Base-by-base conservation (phyloP, 2,329 filamentous ascomycete species). In the Acrocalymma vagum region DNA sequence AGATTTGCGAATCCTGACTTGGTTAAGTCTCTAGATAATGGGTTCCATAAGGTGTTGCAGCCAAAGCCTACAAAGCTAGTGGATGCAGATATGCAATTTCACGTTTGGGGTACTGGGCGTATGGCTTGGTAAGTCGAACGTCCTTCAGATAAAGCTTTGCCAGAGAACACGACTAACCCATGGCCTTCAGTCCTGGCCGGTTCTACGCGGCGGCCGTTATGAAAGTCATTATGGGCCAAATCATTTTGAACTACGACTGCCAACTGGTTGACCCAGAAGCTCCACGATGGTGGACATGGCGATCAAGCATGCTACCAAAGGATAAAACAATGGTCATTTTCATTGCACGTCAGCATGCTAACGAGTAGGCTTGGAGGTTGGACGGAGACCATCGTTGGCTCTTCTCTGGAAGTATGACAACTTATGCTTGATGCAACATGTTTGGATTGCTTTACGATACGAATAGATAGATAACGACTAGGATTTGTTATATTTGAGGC, bases 211-310 rank as follows among this genome's bases (percentile, higher is more conserved):
- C 44, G 6, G 44, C 41, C 11, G 46, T 54, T 3, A 54, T 54
- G 51, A 54, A 54, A 17, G 39, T 49, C 13, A 46, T 54, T 9
- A 25, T 54, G 0, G 42, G 37, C 3, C 45, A 52, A 17, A 37
- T 54, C n/a, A 39, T 54, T 4, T 24, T 45, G n/a, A 52, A 54
- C 31, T 54, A 54, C 31, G 45, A 54, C 22, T 49, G 37, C 11
- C 38, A 51, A 20, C 48, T 53, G 21, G 38, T 40, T 2, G 18
- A 48, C 18, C 39, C 47, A 8, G 31, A 38, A 2, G 48, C 40
- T 9, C 38, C 18, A 16, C 45, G 44, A 9, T 18, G 43, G 9
- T 45, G 38, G 21, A 53, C 48, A 2, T 53, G 50, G 50, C 28
- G 50, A 14, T 51, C 50, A 10, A 48, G 36, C 1, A 53, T 48